Evolutionary conservation across 768 basidiomycete species (phyloP).

Genomic region (Hericium erinaceus): DNA sequence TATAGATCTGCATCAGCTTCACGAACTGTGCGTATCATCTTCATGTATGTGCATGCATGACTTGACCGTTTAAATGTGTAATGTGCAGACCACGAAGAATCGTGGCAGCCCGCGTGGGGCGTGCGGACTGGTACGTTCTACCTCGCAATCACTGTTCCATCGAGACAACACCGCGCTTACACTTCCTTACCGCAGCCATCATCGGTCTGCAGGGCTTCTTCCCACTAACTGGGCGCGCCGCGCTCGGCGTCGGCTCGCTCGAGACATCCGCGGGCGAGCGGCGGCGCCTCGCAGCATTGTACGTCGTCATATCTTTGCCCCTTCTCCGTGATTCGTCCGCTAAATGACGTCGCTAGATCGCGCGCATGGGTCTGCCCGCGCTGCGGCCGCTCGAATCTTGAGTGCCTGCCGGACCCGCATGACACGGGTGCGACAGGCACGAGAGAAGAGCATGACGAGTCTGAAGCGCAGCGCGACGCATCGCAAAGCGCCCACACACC

Average conservation of each 20-base stretch:
- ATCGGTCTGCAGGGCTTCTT: slow-evolving; percentile 86
- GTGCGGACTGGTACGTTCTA: slow-evolving; percentile 71
- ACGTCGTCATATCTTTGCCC: slow-evolving; percentile 23
- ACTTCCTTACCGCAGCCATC: slow-evolving; percentile 44
- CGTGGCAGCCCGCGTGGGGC: slow-evolving; percentile 99
- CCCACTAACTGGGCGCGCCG: slow-evolving; percentile 79
- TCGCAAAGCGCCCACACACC: not conserved
- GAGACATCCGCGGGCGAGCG: slow-evolving; percentile 70
- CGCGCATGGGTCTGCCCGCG: slow-evolving; percentile 73
- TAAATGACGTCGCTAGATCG: slow-evolving; percentile 39
- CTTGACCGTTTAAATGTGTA: slow-evolving; percentile 7
- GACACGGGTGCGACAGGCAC: not conserved
- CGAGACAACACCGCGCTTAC: not conserved
- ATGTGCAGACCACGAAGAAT: slow-evolving; percentile 80
- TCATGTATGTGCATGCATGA: not conserved
- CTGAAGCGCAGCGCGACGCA: not conserved
- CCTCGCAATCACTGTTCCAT: not conserved
- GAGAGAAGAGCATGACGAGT: not conserved
- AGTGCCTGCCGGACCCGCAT: slow-evolving; percentile 60
- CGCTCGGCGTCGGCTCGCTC: slow-evolving; percentile 80
- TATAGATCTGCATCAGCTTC: slow-evolving; percentile 86
- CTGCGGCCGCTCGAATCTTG: slow-evolving; percentile 58
- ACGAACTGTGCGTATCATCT: slow-evolving; percentile 59
- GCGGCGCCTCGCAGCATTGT: slow-evolving; percentile 71
- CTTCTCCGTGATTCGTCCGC: not conserved